phyloP scores from a whole-genome alignment of 2,329 filamentous ascomycete species.

The Botrytis aclada region DNA sequence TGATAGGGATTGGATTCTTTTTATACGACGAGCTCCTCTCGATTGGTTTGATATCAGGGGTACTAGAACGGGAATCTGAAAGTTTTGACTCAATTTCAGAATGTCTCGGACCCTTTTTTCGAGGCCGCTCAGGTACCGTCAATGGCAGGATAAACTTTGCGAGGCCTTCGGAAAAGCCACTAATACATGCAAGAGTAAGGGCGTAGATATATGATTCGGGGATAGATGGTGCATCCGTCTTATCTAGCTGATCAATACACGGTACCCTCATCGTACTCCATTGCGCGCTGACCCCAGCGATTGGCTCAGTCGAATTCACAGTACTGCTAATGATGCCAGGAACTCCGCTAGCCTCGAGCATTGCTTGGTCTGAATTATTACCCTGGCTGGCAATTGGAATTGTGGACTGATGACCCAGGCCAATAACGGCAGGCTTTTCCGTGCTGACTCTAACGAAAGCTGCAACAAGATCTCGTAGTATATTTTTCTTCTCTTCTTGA shows the following conservation, averaged over 20 bases:
- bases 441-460: slow-evolving; percentile 90
- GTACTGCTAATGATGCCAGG: slow-evolving; percentile 80
- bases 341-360: slow-evolving; percentile 83
- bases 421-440: slow-evolving; percentile 85
- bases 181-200: slow-evolving; percentile 83
- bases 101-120: slow-evolving; percentile 44
- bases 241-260: slow-evolving; percentile 93
- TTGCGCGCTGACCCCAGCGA: slow-evolving; percentile 76
- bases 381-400: slow-evolving; percentile 65
- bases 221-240: slow-evolving; percentile 74
- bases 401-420: slow-evolving; percentile 83
- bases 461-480: slow-evolving; percentile 79
- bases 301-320: slow-evolving; percentile 62
- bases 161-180: slow-evolving; percentile 83
- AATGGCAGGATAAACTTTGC: slow-evolving; percentile 91
- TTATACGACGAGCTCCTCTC: slow-evolving; percentile 67
- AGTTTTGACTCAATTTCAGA: slow-evolving; percentile 29
- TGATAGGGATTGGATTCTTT: slow-evolving; percentile 75
- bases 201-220: slow-evolving; percentile 95
- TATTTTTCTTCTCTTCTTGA: slow-evolving; percentile 65
- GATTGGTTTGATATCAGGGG: slow-evolving; percentile 36
- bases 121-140: slow-evolving; percentile 72
- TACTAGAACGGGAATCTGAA: slow-evolving; percentile 27
- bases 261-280: slow-evolving; percentile 87
- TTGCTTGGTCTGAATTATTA: slow-evolving; percentile 72